Conservation (phyloP, 441 rosid species). For the Populus tomentosa region DNA sequence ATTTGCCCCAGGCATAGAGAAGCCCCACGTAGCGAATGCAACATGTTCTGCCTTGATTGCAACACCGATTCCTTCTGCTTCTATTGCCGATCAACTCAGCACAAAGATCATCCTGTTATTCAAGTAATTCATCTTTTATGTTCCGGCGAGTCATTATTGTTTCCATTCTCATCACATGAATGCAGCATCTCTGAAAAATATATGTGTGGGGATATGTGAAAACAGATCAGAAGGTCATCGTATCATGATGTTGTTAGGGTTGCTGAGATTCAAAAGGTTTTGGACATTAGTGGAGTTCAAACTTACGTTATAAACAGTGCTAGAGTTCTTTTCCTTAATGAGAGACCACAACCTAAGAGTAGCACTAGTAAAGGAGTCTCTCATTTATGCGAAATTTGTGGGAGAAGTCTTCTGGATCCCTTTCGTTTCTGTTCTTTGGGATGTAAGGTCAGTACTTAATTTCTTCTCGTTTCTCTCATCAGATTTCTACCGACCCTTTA, state of each 20-base stretch:
- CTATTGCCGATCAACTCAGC: conserved; percentile 68
- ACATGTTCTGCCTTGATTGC: conserved; percentile 84
- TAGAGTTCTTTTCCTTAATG: conserved; percentile 66
- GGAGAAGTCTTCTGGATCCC: conserved; percentile 70
- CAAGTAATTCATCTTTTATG: conserved; percentile 38
- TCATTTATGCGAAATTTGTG: conserved; percentile 64
- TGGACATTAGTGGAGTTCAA: conserved; percentile 76
- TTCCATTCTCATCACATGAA: background rate
- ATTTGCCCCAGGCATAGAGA: conserved; percentile 51
- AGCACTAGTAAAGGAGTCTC: conserved; percentile 38
- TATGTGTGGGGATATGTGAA: background rate
- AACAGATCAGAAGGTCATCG: conserved; percentile 79
- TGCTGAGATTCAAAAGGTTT: conserved; percentile 53
- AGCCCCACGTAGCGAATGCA: conserved; percentile 63
- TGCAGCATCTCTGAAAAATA: background rate
- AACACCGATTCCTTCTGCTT: conserved; percentile 62
- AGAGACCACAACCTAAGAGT: conserved; percentile 73
- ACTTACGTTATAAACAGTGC: conserved; percentile 88
- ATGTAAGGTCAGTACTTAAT: conserved; percentile 65
- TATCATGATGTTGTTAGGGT: conserved; percentile 88
- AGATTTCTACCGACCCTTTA: background rate
- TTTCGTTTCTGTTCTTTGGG: conserved; percentile 92
- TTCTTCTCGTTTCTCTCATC: background rate
- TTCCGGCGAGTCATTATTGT: background rate
- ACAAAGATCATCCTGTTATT: conserved; percentile 65